Percentiles rank a stretch among this genome's conserved stretches.
Conservation (phyloP, 176 grass and related monocot species). For the Calamus simplicifolius region DNA sequence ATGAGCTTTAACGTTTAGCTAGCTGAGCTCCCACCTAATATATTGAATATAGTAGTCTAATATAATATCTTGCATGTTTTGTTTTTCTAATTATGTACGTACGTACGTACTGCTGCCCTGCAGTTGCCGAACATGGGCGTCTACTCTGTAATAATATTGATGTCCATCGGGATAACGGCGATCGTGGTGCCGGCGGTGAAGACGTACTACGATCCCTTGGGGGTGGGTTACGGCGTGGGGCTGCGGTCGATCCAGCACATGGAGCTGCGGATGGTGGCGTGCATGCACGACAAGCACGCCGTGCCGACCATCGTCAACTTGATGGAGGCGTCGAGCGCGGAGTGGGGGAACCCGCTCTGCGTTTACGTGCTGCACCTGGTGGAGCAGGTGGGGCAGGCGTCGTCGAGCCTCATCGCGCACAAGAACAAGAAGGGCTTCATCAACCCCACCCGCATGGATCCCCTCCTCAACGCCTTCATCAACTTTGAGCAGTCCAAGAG, state of each 20-base stretch:
- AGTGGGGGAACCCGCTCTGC: not conserved
- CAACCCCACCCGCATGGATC: conserved; percentile 4
- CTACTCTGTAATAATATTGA: too few species aligned
- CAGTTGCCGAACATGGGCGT: too few species aligned
- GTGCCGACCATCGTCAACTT: conserved; percentile 6
- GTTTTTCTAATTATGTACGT: too few species aligned
- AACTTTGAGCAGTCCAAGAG: conserved; percentile 18
- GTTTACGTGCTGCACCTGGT: conserved; percentile 25
- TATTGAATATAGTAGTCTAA: too few species aligned
- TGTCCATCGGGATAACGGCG: too few species aligned
- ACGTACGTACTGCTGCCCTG: too few species aligned
- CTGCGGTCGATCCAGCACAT: conserved; percentile 10
- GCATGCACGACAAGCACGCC: conserved; percentile 14
- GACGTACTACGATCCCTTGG: too few species aligned
- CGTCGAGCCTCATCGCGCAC: conserved; percentile 26
- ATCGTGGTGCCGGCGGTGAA: too few species aligned
- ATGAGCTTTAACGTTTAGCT: too few species aligned
- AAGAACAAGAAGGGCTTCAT: conserved; percentile 20
- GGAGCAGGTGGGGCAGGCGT: conserved; percentile 8
- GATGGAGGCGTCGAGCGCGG: conserved; percentile 15
- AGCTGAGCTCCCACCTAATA: too few species aligned
- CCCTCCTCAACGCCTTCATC: conserved; percentile 13
- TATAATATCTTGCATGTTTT: too few species aligned
- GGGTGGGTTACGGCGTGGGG: too few species aligned
- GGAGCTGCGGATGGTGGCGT: conserved; percentile 2